Evolutionary conservation across 2,329 filamentous ascomycete species (phyloP), one percentile per base, ranked within the genome.

Genomic region (Beauveria scarabaeidicola): DNA sequence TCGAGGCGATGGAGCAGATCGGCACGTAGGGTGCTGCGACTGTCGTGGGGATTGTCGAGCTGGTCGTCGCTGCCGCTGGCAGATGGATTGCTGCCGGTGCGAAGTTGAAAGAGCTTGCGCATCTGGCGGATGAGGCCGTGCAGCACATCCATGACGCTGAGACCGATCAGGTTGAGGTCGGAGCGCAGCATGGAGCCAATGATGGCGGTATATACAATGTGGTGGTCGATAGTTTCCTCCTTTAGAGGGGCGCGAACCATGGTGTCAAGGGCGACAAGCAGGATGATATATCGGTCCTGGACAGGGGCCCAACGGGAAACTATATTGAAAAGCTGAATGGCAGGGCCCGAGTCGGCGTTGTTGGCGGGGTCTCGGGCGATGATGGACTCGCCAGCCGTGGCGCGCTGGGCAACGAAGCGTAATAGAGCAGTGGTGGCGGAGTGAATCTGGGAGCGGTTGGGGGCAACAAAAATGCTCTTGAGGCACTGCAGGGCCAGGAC

Each of bases 91-190:
- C 66, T 63, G 36, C 74, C 73, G 17, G 73, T 75, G 8, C 76
- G 77, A 61, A 90, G 79, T 67, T 90, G 88, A 15, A 96, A 80
- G 9, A 96, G 77, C 66, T 86, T 82, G 65, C 91, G 84, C 69
- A 93, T 88, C 69, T 96, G 91, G 64, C 90, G 87, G 63, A 97
- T 84, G 15, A 99, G 79, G 1, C 91, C 89, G 15, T 96, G 79
- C 29, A 97, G 78, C 19, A 97, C 87, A 70, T 99, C 94, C 86
- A 97, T 97, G 56, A 97, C 89, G 70, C 92, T 97, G 50, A 99
- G 78, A 1, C 94, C 94, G 63, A 99, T 97, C 69, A 97, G 81
- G 72, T 97, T 97, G 69, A 96, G 86, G 46, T 93, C 86, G 0
- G 93, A 97, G 55, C 88, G 87, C 51, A 99, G 78, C 10, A 97